A percentile compares a stretch with the other conserved stretches of the same genome.
Evolutionary conservation across 2,329 filamentous ascomycete species (phyloP).

Genomic region (Arachnomyces sp.): DNA sequence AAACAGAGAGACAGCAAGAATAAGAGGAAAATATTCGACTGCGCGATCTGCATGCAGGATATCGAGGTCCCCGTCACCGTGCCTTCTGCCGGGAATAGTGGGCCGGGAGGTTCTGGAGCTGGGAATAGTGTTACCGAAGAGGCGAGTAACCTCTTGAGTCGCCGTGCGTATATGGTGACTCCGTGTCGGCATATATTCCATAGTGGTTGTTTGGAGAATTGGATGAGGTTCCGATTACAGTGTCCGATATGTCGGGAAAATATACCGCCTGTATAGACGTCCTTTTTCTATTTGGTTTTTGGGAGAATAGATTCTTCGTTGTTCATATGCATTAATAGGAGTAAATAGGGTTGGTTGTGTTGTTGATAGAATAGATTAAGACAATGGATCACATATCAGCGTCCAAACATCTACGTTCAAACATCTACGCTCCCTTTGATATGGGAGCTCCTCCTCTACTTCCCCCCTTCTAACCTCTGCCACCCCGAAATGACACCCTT

Average conservation of each 20-base stretch:
- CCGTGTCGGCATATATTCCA: slow-evolving; percentile 96
- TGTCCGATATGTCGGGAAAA: slow-evolving; percentile 93
- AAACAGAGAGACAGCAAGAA: slow-evolving; percentile 37
- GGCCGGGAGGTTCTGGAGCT: slow-evolving; percentile 44
- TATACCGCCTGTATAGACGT: slow-evolving; percentile 65
- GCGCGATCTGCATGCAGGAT: slow-evolving; percentile 87
- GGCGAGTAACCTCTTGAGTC: slow-evolving; percentile 60
- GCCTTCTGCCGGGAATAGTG: slow-evolving; percentile 43
- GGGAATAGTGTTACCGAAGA: slow-evolving; percentile 36
- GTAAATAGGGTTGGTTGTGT: too few relatives aligned
- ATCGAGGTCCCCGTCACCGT: slow-evolving; percentile 78
- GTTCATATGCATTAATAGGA: too few relatives aligned
- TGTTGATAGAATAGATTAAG: too few relatives aligned
- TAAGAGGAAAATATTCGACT: slow-evolving; percentile 66
- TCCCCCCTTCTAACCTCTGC: too few relatives aligned
- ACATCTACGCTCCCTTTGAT: too few relatives aligned
- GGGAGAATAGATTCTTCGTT: too few relatives aligned
- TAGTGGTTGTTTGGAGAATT: slow-evolving; percentile 81
- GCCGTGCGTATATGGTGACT: slow-evolving; percentile 91
- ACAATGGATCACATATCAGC: too few relatives aligned
- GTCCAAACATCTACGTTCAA: too few relatives aligned
- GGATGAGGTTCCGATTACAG: slow-evolving; percentile 89
- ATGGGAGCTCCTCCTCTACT: too few relatives aligned
- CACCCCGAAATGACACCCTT: too few relatives aligned
- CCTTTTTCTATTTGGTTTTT: slow-evolving; percentile 1